Base-by-base conservation (phyloP, 73 alveolate genomes). In the Tetrahymena borealis region DNA sequence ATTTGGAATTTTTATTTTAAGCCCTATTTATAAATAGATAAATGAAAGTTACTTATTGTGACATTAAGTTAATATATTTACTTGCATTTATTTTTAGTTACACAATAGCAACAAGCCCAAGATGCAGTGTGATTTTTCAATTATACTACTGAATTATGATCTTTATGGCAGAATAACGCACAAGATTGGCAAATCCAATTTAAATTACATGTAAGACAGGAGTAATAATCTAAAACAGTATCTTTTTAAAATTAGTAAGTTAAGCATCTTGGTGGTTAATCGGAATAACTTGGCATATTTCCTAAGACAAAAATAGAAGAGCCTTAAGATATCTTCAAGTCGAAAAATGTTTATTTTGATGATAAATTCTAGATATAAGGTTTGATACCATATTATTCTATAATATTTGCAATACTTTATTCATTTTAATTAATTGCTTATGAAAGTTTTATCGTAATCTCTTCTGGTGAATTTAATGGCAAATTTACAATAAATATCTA, bases 101-200 rank as follows among this genome's bases (percentile, higher is more conserved):
- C 85, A 60, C 85, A 60, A n/a, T 60, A 60, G 85, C 85, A 60
- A 60, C 85, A 60, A 60, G 85, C 85, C 85, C 85, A 60, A 1
- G 85, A 60, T 10, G 85, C 85, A 24, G 10, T 24, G 31, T 60
- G 85, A 60, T 60, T 60, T 60, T 60, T 60, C n/a, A 60, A 24
- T 60, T 60, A 60, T 32, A 60, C 28, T 2, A 60, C 35, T 18
- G 85, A 24, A n/a, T 60, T 60, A n/a, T 60, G 85, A 6, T 60
- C 85, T 60, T 60, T 60, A 16, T 60, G 85, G 35, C 85, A 60
- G 10, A 18, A 60, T 7, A 60, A 60, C 10, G 85, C 85, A 60
- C 85, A 60, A 15, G 85, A 60, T 9, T 60, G 31, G 38, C 85
- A 60, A 60, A 60, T 60, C 85, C 85, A 60, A 9, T 60, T 60